Evolutionary conservation across 1,284 basidiomycete genomes (phyloP), one percentile per base, ranked within the genome.

Genomic region (Cutaneotrichosporon cavernicola): DNA sequence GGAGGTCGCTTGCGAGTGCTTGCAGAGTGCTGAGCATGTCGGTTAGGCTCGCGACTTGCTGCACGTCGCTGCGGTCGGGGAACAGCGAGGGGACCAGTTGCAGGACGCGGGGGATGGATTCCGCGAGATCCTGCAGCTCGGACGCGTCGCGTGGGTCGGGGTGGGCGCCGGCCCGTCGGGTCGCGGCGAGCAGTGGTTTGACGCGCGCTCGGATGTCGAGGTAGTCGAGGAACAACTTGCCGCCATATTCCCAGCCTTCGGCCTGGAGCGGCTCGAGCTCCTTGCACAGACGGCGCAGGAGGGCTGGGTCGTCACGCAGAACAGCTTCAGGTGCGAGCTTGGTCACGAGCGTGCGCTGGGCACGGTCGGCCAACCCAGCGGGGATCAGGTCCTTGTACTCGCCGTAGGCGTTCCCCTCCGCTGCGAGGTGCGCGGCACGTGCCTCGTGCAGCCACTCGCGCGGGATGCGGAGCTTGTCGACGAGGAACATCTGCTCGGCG

Each of bases 301-400:
- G 81, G 2, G 83, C 85, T 9, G 88, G 79, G 77, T 98, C 95
- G 57, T 88, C 86, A 10, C 91, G 85, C 52, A 97, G 84, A 60
- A 97, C 84, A 0, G 90, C 91, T 72, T 98, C 96, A 1, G 93
- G 91, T 9, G 91, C 92, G n/a, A 99, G 85, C 68, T 93, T 88
- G 7, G 84, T 80, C 34, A 93, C 84, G 1, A 91, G 91, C 26
- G 97, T 83, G 49, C 88, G 86, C 76, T 97, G 94, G 0, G 96
- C 94, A 7, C 85, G 82, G 55, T 88, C 85, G 70, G 86, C 88
- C 47, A 88, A 78, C 21, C 86, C 86, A 1, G 92, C 92, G 30
- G 85, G 78, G 55, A 92, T 82, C 73, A 91, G 90, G 50, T 89
- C 81, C 64, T 90, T 85, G 78, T 91, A 97, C 46, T 93, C 91